Evolutionary conservation across 1,139 yeast genomes (phyloP), one percentile per base, ranked within the genome.

Genomic region (Ogataea hybrid): DNA sequence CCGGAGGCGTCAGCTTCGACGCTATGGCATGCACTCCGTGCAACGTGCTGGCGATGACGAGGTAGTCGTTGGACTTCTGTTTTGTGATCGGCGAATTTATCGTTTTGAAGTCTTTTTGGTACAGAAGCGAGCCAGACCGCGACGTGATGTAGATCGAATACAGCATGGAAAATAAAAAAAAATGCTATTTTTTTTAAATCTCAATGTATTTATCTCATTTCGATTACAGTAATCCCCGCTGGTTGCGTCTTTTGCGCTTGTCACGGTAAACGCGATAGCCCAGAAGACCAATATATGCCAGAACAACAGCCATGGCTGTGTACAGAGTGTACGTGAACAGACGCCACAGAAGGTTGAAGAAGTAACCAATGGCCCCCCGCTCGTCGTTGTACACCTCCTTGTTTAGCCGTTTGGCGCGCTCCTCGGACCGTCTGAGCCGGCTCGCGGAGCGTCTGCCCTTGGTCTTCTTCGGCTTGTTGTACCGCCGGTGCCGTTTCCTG

Each of bases 1-100:
- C 53, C 50, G 48, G 62, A 0, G 94, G 92, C 3, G 92, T 82
- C 37, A 90, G 67, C 51, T 77, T 77, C 10, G 96, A 75, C 1
- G 95, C 85, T 49, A 90, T 84, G n/a, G 98, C 97, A 62, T 90
- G 96, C 6, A 92, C 95, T 27, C 96, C 94, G 56, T 92, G 98
- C 35, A 92, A 68, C 0, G 97, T 92, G 17, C 97, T 95, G 0
- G 98, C 97, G 29, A 94, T 66, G 27, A 92, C 95, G 34, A 92
- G 71, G 57, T 89, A 88, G 56, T 92, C 97, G 58, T 92, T 92
- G 27, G 96, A 85, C 7, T 81, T 70, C 47, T 89, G 73, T 44
- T 73, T 70, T 42, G 73, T 69, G 25, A 83, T 65, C 1, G 80
- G 82, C 2, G 79, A 74, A 3, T 46, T 47, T 5, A 35, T 39